phyloP scores from a whole-genome alignment of 2,329 filamentous ascomycete species.

The Cadophora luteo-olivacea region DNA sequence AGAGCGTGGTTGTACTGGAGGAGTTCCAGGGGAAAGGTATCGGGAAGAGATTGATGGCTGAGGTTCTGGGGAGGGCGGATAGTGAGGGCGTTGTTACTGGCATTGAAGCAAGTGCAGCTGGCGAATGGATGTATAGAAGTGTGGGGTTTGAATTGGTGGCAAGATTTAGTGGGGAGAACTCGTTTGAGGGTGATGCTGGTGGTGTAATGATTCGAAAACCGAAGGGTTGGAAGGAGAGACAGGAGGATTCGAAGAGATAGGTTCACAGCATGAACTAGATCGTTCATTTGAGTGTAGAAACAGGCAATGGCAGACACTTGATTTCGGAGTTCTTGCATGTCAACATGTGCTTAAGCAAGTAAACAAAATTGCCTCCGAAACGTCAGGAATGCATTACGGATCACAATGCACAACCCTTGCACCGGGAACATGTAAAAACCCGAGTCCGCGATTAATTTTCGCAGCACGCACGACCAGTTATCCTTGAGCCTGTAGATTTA shows the following conservation, averaged over 20 bases:
- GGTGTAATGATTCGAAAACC: slow-evolving; percentile 31
- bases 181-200: slow-evolving; percentile 19
- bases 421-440: too few relatives aligned
- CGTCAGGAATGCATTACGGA: too few relatives aligned
- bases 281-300: too few relatives aligned
- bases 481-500: too few relatives aligned
- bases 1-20: slow-evolving; percentile 34
- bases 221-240: neutral
- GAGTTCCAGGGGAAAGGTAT: slow-evolving; percentile 37
- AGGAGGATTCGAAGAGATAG: slow-evolving; percentile 8
- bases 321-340: too few relatives aligned
- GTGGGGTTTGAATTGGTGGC: slow-evolving; percentile 37
- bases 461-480: too few relatives aligned
- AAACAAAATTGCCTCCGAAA: too few relatives aligned
- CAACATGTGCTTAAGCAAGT: too few relatives aligned
- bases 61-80: slow-evolving; percentile 37
- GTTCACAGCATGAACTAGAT: neutral
- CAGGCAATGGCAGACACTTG: too few relatives aligned
- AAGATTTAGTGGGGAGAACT: slow-evolving; percentile 21
- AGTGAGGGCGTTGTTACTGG: slow-evolving; percentile 36
- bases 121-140: slow-evolving; percentile 38
- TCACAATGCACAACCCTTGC: too few relatives aligned
- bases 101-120: slow-evolving; percentile 35
- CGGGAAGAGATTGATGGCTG: slow-evolving; percentile 40
- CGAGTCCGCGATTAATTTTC: too few relatives aligned